These are phyloP conservation scores for Lactifluus subvellereus DNA, from an alignment of 768 basidiomycete species.

Conservation along the genomic window DNA sequence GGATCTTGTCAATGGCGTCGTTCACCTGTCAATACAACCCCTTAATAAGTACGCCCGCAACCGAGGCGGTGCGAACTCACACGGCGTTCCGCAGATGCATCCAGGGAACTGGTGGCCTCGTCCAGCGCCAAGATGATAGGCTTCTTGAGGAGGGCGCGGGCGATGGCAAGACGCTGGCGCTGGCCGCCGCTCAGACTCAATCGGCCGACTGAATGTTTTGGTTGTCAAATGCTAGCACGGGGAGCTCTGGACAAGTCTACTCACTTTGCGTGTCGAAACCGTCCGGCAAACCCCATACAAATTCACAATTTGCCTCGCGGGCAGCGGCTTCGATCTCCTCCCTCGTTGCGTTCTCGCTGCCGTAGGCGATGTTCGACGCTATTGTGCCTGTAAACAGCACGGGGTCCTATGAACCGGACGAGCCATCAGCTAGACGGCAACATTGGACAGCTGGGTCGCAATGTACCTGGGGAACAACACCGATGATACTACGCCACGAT, in stretches of 20 bases:
- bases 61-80: constrained; percentile 34
- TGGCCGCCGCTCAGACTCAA: constrained; percentile 74
- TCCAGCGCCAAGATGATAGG: constrained; percentile 85
- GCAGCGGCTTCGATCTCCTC: constrained; percentile 86
- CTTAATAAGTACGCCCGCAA: background rate
- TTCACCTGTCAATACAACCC: constrained; percentile 50
- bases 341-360: constrained; percentile 64
- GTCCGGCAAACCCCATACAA: constrained; percentile 89
- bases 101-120: constrained; percentile 84
- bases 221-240: background rate
- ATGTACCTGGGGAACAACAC: constrained; percentile 81
- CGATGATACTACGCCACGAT: constrained; percentile 85
- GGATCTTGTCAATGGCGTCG: constrained; percentile 84
- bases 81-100: constrained; percentile 82
- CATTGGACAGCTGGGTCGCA: background rate
- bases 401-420: constrained; percentile 47
- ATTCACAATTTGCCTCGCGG: constrained; percentile 90
- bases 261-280: constrained; percentile 90
- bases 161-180: constrained; percentile 75
- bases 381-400: constrained; percentile 90
- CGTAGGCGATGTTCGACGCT: constrained; percentile 91
- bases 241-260: constrained; percentile 27
- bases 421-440: background rate
- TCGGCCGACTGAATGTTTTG: constrained; percentile 47
- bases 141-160: constrained; percentile 81